Evolutionary conservation across 163 green algal species (phyloP).

Genomic region (Chlorella variabilis): DNA sequence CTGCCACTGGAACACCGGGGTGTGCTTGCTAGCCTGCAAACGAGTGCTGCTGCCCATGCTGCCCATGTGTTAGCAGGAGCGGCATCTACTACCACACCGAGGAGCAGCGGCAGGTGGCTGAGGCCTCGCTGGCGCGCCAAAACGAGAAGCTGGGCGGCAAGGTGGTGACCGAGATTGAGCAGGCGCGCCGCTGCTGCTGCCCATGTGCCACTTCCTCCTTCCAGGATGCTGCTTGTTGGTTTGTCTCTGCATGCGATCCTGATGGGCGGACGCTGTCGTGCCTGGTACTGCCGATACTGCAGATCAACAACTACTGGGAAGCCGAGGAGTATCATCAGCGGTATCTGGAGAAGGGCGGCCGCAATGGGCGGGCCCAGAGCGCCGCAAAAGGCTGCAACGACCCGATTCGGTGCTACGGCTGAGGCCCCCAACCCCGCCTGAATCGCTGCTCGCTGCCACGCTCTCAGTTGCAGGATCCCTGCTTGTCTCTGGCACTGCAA

Average conservation of each 20-base stretch:
- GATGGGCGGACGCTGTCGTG: too few species aligned
- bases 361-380: constrained; percentile 74
- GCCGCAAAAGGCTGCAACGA: constrained; percentile 86
- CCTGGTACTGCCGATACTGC: too few species aligned
- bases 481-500: too few species aligned
- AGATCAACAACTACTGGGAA: constrained; percentile 45
- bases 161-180: constrained; percentile 70
- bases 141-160: constrained; percentile 43
- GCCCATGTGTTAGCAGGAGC: too few species aligned
- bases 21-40: too few species aligned
- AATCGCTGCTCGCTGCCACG: too few species aligned
- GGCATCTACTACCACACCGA: constrained; percentile 72
- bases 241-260: too few species aligned
- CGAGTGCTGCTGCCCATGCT: background rate
- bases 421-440: too few species aligned
- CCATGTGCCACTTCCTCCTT: background rate
- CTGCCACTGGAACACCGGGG: too few species aligned
- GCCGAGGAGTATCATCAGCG: constrained; percentile 83
- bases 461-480: too few species aligned
- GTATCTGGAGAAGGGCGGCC: constrained; percentile 87
- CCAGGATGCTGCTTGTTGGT: background rate
- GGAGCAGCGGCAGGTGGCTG: constrained; percentile 64
- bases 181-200: background rate
- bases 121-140: constrained; percentile 18
- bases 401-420: constrained; percentile 54